Evolutionary conservation across 768 basidiomycete species (phyloP).

Genomic region (Chalciporus piperatus): DNA sequence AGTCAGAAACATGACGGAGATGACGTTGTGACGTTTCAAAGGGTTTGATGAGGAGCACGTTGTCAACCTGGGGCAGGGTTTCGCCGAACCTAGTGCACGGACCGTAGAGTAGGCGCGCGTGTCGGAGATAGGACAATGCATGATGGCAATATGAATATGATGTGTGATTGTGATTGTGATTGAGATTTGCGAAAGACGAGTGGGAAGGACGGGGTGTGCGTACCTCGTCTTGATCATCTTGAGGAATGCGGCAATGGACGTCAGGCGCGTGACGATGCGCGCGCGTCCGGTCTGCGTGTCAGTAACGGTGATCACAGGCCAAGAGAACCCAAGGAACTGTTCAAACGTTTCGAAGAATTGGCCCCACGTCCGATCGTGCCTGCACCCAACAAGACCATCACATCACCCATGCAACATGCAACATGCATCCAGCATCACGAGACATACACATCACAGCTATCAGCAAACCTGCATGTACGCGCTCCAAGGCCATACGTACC

Average conservation of each 20-base stretch:
- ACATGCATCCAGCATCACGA: too few species aligned
- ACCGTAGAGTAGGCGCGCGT: too few species aligned
- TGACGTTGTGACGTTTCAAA: conserved; percentile 69
- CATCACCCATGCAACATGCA: background rate
- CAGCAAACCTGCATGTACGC: background rate
- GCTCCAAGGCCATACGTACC: conserved; percentile 43
- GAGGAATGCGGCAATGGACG: conserved; percentile 68
- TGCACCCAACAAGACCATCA: conserved; percentile 23
- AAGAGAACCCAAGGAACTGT: conserved; percentile 75
- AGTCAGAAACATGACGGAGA: conserved; percentile 68
- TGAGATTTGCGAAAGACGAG: background rate
- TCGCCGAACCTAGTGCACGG: conserved; percentile 86
- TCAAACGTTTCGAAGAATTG: conserved; percentile 77
- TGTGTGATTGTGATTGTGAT: background rate
- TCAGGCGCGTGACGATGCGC: conserved; percentile 77
- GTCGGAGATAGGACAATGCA: background rate
- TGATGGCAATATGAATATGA: too few species aligned
- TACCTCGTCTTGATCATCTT: conserved; percentile 86
- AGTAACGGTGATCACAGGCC: conserved; percentile 79
- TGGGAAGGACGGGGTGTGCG: background rate
- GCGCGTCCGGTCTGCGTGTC: conserved; percentile 68
- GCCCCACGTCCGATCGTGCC: conserved; percentile 82
- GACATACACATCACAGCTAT: background rate
- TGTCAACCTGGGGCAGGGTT: conserved; percentile 67
- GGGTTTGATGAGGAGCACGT: conserved; percentile 64